A percentile compares a stretch with the other conserved stretches of the same genome.
Evolutionary conservation across 148 eudicot genomes (phyloP).

Genomic region (Suaeda aralocaspica): DNA sequence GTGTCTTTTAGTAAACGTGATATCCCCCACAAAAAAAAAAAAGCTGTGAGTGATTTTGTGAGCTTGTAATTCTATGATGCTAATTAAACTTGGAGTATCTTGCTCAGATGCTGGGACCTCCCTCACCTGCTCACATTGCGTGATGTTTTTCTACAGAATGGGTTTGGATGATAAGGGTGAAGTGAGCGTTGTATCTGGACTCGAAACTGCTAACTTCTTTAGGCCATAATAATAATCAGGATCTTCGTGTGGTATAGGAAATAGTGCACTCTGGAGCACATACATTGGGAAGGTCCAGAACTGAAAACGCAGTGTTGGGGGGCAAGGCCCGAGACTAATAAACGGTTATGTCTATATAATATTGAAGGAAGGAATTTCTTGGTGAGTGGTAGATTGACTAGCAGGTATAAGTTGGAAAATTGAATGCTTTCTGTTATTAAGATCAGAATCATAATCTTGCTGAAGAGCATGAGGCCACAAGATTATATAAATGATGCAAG

Average conservation of each 20-base stretch:
- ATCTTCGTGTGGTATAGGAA: conserved; percentile 50
- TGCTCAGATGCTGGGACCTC: conserved; percentile 89
- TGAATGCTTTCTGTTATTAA: not conserved
- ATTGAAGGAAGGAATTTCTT: too few relatives aligned
- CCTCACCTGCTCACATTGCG: conserved; percentile 97
- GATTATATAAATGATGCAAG: not conserved
- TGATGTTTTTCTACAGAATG: conserved; percentile 89
- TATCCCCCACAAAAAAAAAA: too few relatives aligned
- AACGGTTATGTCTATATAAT: conserved; percentile 49
- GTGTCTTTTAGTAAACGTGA: too few relatives aligned
- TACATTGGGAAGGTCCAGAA: conserved; percentile 93
- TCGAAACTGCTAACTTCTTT: not conserved
- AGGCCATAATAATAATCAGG: conserved; percentile 19
- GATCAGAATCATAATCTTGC: not conserved
- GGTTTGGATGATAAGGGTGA: conserved; percentile 89
- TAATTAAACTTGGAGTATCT: conserved; percentile 6
- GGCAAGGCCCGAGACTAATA: conserved; percentile 94
- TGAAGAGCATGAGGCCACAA: too few relatives aligned
- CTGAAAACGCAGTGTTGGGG: conserved; percentile 99
- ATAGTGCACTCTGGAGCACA: conserved; percentile 99
- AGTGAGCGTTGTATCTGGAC: not conserved
- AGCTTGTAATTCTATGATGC: conserved; percentile 6
- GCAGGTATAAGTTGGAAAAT: not conserved
- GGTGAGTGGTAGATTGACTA: conserved; percentile 2
- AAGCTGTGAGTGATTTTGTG: not conserved